Evolutionary conservation across 768 basidiomycete genomes (phyloP).

Genomic region (Termitomyces sp.): DNA sequence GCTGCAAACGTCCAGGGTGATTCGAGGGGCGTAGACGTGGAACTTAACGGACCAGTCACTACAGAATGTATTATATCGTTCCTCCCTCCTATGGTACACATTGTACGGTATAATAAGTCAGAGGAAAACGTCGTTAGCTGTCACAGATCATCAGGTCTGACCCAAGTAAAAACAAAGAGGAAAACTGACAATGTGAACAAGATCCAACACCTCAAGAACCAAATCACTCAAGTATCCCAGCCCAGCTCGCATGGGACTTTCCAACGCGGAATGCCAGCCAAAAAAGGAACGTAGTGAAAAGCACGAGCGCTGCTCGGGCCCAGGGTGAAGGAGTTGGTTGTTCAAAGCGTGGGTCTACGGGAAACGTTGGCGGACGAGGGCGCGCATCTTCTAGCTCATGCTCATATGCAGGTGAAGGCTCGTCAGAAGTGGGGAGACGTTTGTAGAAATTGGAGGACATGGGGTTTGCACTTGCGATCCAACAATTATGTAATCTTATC

Average conservation of each 20-base stretch:
- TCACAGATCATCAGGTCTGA: background rate
- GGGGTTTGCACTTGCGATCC: background rate
- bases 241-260: conserved; percentile 14
- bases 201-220: background rate
- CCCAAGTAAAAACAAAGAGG: background rate
- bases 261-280: conserved; percentile 13
- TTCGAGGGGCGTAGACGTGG: background rate
- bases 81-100: background rate
- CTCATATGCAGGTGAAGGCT: background rate
- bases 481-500: too few relatives aligned
- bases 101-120: background rate
- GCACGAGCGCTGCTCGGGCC: conserved; percentile 11
- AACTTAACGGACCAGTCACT: background rate
- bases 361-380: conserved; percentile 5
- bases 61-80: background rate
- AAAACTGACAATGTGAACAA: background rate
- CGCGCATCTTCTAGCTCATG: conserved; percentile 12
- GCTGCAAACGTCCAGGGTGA: background rate
- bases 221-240: conserved; percentile 6
- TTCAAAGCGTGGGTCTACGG: conserved; percentile 11
- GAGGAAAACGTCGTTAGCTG: background rate
- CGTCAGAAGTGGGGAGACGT: conserved; percentile 7
- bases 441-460: conserved; percentile 11
- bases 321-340: conserved; percentile 11
- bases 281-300: conserved; percentile 9